Evolutionary conservation across 352 stramenopile species (phyloP).

Genomic region (Globisporangium irregulare): DNA sequence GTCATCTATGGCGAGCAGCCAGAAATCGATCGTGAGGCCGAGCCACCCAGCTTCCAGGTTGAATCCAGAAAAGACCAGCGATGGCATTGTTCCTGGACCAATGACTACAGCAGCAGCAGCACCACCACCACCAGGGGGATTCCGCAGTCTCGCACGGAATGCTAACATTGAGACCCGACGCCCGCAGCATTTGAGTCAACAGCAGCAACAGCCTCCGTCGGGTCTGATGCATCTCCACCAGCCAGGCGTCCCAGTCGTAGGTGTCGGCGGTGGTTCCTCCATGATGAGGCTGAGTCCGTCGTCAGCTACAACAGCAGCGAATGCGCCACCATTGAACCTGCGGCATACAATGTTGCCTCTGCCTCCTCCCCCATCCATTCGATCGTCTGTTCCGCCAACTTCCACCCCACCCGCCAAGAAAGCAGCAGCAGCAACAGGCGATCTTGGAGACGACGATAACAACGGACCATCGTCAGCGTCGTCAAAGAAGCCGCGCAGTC

Average conservation of each 20-base stretch:
- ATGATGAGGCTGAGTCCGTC: constrained; percentile 2
- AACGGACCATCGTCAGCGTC: constrained; percentile 21
- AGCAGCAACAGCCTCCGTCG: not conserved
- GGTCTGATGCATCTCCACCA: not conserved
- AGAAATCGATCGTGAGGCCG: constrained; percentile 1
- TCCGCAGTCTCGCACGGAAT: constrained; percentile 35
- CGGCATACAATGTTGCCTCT: constrained; percentile 1
- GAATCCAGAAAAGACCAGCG: constrained; percentile 5
- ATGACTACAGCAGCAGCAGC: not conserved
- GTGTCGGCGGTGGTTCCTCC: not conserved
- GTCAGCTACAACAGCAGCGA: not conserved
- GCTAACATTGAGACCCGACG: constrained; percentile 43
- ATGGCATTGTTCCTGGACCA: constrained; percentile 1
- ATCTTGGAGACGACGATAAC: constrained; percentile 13
- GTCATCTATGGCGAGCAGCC: not conserved
- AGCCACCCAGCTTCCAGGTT: not conserved
- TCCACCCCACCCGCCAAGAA: constrained; percentile 2
- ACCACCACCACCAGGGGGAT: constrained; percentile 16
- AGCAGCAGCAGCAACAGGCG: constrained; percentile 8
- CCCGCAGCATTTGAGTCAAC: constrained; percentile 3
- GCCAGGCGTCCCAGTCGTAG: not conserved
- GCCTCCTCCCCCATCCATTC: constrained; percentile 1
- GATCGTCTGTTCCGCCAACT: not conserved
- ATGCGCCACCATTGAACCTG: constrained; percentile 1
- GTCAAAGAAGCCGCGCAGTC: constrained; percentile 33